Conservation (phyloP, 768 basidiomycete species). For the Rhizopogon rudus region DNA sequence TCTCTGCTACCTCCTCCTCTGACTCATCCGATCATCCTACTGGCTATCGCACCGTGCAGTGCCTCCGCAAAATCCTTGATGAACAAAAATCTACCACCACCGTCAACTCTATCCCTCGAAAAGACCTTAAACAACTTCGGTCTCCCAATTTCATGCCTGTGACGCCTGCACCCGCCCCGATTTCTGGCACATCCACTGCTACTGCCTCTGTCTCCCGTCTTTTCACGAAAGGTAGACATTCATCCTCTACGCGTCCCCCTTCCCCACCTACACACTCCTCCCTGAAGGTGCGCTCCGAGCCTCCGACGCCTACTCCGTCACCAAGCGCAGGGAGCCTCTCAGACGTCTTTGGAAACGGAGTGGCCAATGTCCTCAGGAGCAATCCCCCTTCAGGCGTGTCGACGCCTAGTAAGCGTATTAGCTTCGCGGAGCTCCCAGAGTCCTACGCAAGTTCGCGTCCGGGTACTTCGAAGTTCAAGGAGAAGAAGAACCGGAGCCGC, state of each 20-base stretch:
- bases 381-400: conserved; percentile 44
- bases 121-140: conserved; percentile 9
- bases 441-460: conserved; percentile 42
- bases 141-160: conserved; percentile 29
- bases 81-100: conserved; percentile 35
- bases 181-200: conserved; percentile 62
- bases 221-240: conserved; percentile 56
- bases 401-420: conserved; percentile 68
- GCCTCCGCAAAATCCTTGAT: conserved; percentile 67
- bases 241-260: conserved; percentile 58
- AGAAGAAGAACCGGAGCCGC: conserved; percentile 17
- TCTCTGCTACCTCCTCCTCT: conserved; percentile 46
- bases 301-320: conserved; percentile 32
- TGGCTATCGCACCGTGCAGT: conserved; percentile 60
- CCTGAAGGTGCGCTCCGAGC: conserved; percentile 34
- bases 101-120: conserved; percentile 11
- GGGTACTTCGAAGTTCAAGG: conserved; percentile 30
- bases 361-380: conserved; percentile 30
- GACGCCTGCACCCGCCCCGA: conserved; percentile 45
- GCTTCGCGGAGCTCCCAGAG: conserved; percentile 72
- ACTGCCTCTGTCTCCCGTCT: conserved; percentile 78
- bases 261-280: conserved; percentile 54
- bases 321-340: conserved; percentile 21
- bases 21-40: conserved; percentile 45
- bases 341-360: conserved; percentile 23